Conservation (phyloP, 2,329 filamentous ascomycete genomes). For the Leptographium wingfieldii region DNA sequence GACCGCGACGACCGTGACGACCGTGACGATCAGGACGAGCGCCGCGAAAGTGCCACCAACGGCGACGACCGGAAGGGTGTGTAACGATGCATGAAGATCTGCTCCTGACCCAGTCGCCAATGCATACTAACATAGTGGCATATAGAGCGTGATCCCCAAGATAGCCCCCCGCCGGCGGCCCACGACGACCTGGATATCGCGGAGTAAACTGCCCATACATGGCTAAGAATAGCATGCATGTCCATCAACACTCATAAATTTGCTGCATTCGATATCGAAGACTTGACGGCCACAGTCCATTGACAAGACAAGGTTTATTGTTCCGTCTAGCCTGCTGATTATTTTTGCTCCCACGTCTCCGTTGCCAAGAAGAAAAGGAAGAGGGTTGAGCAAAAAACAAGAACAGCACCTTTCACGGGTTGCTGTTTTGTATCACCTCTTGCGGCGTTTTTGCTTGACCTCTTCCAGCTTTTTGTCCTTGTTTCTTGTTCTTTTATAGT, state of each 20-base stretch:
- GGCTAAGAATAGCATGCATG: background rate
- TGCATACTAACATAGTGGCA: background rate
- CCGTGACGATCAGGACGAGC: constrained; percentile 63
- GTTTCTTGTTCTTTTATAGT: constrained; percentile 10
- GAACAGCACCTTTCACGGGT: background rate
- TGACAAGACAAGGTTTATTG: background rate
- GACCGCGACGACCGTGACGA: constrained; percentile 48
- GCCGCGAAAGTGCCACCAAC: constrained; percentile 66
- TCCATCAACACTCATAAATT: background rate
- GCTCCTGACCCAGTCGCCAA: background rate
- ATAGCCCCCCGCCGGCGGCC: constrained; percentile 68
- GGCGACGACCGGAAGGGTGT: constrained; percentile 85
- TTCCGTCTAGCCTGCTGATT: background rate
- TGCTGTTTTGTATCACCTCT: background rate
- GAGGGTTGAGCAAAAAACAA: background rate
- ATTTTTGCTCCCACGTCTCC: background rate
- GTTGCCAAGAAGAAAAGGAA: background rate
- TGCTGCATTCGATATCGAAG: background rate
- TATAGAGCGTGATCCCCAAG: constrained; percentile 21
- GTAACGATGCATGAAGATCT: constrained; percentile 13
- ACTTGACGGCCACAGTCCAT: background rate
- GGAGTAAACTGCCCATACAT: constrained; percentile 38
- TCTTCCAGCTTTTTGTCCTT: background rate
- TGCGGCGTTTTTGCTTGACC: background rate
- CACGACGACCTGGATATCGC: constrained; percentile 95